phyloP scores from a whole-genome alignment of 164 flowering plant species.

The Chimonanthus praecox region DNA sequence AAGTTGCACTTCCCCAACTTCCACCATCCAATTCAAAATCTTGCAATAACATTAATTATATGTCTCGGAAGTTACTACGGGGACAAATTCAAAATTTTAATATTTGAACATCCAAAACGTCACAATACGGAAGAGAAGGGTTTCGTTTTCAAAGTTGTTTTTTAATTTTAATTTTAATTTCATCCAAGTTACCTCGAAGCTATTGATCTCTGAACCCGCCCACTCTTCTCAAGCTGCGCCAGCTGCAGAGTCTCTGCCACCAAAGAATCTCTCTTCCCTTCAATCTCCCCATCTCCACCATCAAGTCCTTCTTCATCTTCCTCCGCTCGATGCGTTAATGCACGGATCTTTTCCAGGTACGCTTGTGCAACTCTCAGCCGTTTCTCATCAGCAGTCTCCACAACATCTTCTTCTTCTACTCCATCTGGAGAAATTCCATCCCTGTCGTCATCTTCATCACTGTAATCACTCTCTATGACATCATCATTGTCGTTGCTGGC shows the following conservation, averaged over 20 bases:
- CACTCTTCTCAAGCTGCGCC: conserved; percentile 80
- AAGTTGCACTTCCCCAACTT: too few relatives aligned
- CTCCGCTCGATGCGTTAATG: conserved; percentile 6
- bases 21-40: too few relatives aligned
- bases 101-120: too few relatives aligned
- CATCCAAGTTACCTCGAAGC: conserved; percentile 55
- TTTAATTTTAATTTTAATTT: too few relatives aligned
- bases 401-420: conserved; percentile 6
- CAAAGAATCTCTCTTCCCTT: conserved; percentile 40
- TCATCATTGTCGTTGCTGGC: conserved; percentile 5
- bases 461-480: neutral
- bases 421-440: neutral
- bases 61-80: too few relatives aligned
- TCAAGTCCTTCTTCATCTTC: conserved; percentile 24
- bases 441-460: neutral
- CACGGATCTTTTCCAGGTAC: conserved; percentile 7
- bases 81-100: too few relatives aligned
- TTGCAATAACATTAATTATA: too few relatives aligned
- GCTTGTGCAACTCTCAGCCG: conserved; percentile 13
- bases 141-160: too few relatives aligned
- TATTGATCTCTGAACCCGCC: conserved; percentile 55
- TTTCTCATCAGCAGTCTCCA: conserved; percentile 17
- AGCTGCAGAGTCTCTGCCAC: conserved; percentile 54
- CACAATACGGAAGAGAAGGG: too few relatives aligned
- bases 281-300: conserved; percentile 28